Evolutionary conservation across 495 filamentous ascomycete species (phyloP), one percentile per base, ranked within the genome.

Genomic region (Annulohypoxylon nitens): DNA sequence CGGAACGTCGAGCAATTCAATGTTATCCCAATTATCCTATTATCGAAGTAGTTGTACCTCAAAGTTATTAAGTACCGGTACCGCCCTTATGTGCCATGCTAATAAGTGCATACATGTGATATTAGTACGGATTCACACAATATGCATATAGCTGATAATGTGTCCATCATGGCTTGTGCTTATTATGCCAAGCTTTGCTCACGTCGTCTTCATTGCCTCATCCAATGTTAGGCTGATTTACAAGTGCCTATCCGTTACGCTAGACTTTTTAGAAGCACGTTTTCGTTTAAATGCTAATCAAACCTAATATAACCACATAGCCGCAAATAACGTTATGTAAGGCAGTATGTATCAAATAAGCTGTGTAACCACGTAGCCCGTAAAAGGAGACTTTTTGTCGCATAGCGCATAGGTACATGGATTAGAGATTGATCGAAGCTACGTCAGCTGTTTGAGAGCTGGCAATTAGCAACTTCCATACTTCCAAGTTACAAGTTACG

Each of bases 371-470:
- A 33, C 8, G 51, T 55, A 71, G 62, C 55, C 50, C 50, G 30
- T 0, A 61, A 54, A 72, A 62, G 47, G 66, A 45, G 58, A 45
- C 30, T 54, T 23, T 23, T 12, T 23, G 12, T 59, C 36, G 55
- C 30, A 33, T 39, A 18, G 30, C 30, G 5, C 54, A 58, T 58
- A 2, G 12, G 54, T 58, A 37, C 33, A 9, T 14, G 6, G 2
- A 30, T 30, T 30, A 30, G 39, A 60, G 39, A 65, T 20, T 60
- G 60, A 67, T 61, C 41, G 64, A 60, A 78, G 70, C 76, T 78
- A 78, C 76, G 76, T 78, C 76, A 78, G 75, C 75, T 75, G 55
- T 64, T 64, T 50, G 23, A 25, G 34, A 70, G 67, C 67, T 64
- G 69, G 65, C 65, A 61, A 61, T 66, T 12, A 20, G 20, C 2